These are phyloP conservation scores for Penicillium crustosum DNA, from an alignment of 2,329 filamentous ascomycete genomes.

Conservation along the genomic window DNA sequence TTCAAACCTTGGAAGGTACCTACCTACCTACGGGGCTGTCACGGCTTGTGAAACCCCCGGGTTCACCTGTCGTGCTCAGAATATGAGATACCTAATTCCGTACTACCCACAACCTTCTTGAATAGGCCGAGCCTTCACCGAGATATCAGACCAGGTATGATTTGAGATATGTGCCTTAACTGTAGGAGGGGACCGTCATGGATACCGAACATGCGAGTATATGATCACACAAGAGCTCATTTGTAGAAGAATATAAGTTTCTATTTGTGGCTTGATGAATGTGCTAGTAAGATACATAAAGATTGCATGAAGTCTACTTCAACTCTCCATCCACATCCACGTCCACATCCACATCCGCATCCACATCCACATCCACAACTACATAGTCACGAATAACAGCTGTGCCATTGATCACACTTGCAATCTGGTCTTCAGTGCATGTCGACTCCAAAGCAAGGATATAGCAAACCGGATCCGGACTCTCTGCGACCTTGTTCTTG, in stretches of 20 bases:
- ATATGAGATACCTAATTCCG: neutral
- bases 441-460: slow-evolving; percentile 38
- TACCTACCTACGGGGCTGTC: neutral
- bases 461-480: slow-evolving; percentile 48
- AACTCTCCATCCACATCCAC: slow-evolving; percentile 9
- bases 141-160: neutral
- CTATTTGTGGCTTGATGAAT: neutral
- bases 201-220: neutral
- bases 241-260: neutral
- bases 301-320: neutral
- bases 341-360: slow-evolving; percentile 45
- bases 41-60: neutral
- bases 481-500: slow-evolving; percentile 46
- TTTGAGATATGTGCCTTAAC: neutral
- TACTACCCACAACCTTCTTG: neutral
- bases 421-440: slow-evolving; percentile 49
- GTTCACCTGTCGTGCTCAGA: neutral
- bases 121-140: too few relatives aligned
- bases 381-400: slow-evolving; percentile 51
- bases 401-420: slow-evolving; percentile 45
- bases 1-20: too few relatives aligned
- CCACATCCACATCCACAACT: slow-evolving; percentile 35
- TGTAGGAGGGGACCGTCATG: neutral
- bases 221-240: neutral
- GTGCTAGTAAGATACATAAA: neutral